Base-by-base conservation (phyloP, 176 grass and related monocot genomes). In the Hyparrhenia diplandra region DNA sequence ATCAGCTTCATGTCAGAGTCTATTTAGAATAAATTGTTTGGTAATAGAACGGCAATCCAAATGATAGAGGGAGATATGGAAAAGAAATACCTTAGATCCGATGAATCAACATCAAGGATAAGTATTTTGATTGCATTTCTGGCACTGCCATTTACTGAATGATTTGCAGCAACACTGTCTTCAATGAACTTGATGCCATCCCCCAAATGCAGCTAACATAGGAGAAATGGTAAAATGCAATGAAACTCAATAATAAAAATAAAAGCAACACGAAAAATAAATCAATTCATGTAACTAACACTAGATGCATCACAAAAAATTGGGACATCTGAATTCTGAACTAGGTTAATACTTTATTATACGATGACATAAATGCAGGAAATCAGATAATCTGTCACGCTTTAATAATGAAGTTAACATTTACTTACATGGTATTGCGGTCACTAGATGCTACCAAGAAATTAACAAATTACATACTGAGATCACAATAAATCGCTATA, bases 101-200 rank as follows among this genome's bases (percentile, higher is more conserved):
- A 94, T 80, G 95, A 98, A 87, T 98, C 95, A 69, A 91, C 95
- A 84, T 98, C 95, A 51, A 98, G 32, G 80, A 98, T 78, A 40
- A 98, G 90, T 87, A 98, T 86, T 86, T 87, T 94, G 35, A 85
- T 61, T 41, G 67, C 72, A 65, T 76, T 79, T 32, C 66, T n/a
- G n/a, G n/a, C n/a, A n/a, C n/a, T n/a, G n/a, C n/a, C 81, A 89
- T 85, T 87, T 35, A 45, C 81, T 75, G 74, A 57, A 24, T 89
- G 71, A 57, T 81, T 46, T 68, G 55, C 82, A 65, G 71, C 67
- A 65, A 47, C 88, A 46, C 27, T 73, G 43, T 92, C 89, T 64
- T 86, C 49, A 70, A 98, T 34, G 54, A 91, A 94, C 80, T 89
- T 85, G 66, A 98, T 87, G 62, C 92, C 95, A 76, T 98, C 95